Conservation (phyloP, 163 green algal genomes). For the Scenedesmus sp. region DNA sequence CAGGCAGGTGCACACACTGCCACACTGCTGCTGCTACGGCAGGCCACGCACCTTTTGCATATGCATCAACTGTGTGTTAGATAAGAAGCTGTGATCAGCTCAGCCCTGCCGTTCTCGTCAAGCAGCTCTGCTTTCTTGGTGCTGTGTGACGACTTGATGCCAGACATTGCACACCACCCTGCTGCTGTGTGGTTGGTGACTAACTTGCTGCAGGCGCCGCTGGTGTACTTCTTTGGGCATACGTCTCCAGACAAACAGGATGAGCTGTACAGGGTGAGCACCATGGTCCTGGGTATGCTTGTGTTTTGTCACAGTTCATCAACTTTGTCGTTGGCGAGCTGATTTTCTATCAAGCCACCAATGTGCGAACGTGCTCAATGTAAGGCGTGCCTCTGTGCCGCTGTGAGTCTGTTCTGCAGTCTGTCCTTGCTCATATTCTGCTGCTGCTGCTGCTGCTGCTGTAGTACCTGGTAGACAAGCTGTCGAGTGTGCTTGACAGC, state of each 20-base stretch:
- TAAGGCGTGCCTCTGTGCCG: background rate
- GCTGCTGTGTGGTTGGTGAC: background rate
- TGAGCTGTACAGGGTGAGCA: constrained; percentile 77
- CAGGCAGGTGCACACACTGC: background rate
- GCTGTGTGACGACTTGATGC: background rate
- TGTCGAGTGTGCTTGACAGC: constrained; percentile 84
- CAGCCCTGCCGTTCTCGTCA: too few species aligned
- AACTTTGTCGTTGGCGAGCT: too few species aligned
- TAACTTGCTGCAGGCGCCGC: constrained; percentile 73
- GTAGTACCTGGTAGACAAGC: constrained; percentile 80
- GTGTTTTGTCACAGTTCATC: background rate
- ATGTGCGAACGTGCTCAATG: background rate
- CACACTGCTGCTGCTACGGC: too few species aligned
- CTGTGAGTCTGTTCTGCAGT: background rate
- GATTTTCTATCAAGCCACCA: too few species aligned
- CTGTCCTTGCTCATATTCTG: background rate
- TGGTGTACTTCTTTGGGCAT: constrained; percentile 88
- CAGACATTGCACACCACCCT: too few species aligned
- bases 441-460: background rate
- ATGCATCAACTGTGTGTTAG: background rate
- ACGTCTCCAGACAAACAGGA: constrained; percentile 76
- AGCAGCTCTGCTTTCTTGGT: background rate
- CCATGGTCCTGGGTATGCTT: background rate
- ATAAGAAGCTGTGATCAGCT: too few species aligned
- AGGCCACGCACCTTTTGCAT: background rate